Base-by-base conservation (phyloP, 176 grass and related monocot genomes). In the Aegilops longissima region DNA sequence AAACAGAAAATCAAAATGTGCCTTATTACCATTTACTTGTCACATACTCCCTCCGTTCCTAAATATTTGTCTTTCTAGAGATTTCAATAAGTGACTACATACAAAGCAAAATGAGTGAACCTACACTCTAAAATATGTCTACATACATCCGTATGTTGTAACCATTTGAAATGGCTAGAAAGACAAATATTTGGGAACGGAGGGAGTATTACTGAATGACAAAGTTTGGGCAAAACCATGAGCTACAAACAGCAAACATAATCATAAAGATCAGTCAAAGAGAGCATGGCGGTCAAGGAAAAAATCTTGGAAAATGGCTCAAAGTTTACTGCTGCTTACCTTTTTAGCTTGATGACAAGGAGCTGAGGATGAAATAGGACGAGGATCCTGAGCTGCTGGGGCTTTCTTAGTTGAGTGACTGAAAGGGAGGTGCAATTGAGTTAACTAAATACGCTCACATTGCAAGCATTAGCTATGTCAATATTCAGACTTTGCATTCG, bases 271-370 rank as follows among this genome's bases (percentile, higher is more conserved):
- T 31, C 31, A 36, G 2, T 71, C 33, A 67, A 82, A 82, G 12
- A 86, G 21, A 81, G 2, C 49, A 82, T 6, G 24, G 0, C 44
- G 61, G 67, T 45, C 4, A n/a, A 68, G 5, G 39, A 33, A 66
- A 3, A 56, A 24, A 67, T 40, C 8, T 59, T 73, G 66, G 35
- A 21, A 44, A 79, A 58, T 76, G 44, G 20, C 59, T 76, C 42
- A 76, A 10, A 47, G 24, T 29, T 25, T 4, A 7, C 1, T 17
- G 12, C 0, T 34, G 13, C 79, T 79, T 72, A 92, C 90, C 90
- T 86, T 95, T 80, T 88, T 90, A 35, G 49, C 82, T 90, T 80
- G 76, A 65, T 12, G 78, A 70, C 64, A 87, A 80, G 85, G 87
- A 77, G 73, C 90, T 0, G 93, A 90, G 4, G 77, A 90, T 77